Base-by-base conservation (phyloP, 1,139 yeast species). In the Sugiyamaella xylanicola region DNA sequence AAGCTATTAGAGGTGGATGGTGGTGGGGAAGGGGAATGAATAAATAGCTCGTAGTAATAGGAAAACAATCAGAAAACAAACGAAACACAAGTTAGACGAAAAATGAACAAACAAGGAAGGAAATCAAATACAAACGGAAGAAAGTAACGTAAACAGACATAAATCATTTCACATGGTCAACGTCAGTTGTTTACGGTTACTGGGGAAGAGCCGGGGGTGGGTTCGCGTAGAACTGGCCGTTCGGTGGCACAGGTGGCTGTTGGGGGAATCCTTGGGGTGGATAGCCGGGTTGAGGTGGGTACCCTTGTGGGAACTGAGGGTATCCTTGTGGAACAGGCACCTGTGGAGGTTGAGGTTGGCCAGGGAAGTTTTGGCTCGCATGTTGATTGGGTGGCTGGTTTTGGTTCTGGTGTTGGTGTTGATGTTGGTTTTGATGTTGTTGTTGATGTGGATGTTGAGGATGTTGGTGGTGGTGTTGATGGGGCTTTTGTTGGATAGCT, bases 361-460 rank as follows among this genome's bases (percentile, higher is more conserved):
- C 42, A 37, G 42, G 17, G 20, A 16, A 16, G 17, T 8, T 15
- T 4, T 37, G 42, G 17, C 17, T 13, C 8, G 40, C 13, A 7
- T 45, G 49, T 16, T 45, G 45, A 8, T 41, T 32, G 37, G 20
- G 32, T 11, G 22, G 44, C 37, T 48, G 63, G 22, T 55, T 59
- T 51, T 61, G 69, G 20, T 54, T 65, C 45, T 57, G 67, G 41
- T 53, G 65, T 3, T 17, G 53, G 8, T 36, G 32, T 27, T 50
- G 53, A 17, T 50, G 48, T 20, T 56, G 20, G 63, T 53, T 63
- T 64, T 53, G 67, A 64, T 52, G 61, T 42, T 57, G 63, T 62
- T 53, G 66, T 61, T 41, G 61, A 16, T 20, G 47, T 52, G 40
- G 56, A 15, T 56, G 66, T 44, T 58, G 67, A 41, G 53, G 66